Evolutionary conservation across 768 basidiomycete genomes (phyloP).

Genomic region (Pholiota microspora): DNA sequence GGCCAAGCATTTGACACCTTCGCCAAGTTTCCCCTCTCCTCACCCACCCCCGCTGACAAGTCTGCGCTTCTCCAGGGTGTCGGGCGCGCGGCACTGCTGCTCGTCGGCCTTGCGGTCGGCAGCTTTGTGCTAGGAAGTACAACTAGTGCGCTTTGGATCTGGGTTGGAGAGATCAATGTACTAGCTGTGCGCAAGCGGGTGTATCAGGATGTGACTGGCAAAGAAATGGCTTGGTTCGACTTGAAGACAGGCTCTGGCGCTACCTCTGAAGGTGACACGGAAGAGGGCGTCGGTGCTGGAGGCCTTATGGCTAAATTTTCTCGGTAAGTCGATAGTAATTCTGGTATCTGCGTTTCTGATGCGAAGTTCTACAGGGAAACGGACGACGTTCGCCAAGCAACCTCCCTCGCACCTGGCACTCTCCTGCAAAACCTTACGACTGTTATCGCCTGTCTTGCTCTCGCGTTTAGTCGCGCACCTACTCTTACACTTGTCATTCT

Average conservation of each 20-base stretch:
- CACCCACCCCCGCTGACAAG: constrained; percentile 37
- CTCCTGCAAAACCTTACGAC: constrained; percentile 82
- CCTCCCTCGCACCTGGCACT: constrained; percentile 76
- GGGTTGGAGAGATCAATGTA: constrained; percentile 80
- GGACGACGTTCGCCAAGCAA: constrained; percentile 86
- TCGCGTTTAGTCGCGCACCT: constrained; percentile 81
- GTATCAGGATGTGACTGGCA: constrained; percentile 62
- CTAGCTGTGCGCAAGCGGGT: constrained; percentile 64
- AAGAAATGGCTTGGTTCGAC: constrained; percentile 93
- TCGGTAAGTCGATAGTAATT: constrained; percentile 43
- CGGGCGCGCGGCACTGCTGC: constrained; percentile 60
- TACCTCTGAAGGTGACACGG: constrained; percentile 33
- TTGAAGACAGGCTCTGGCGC: constrained; percentile 58
- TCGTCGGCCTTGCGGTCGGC: constrained; percentile 63
- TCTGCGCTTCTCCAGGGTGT: constrained; percentile 53
- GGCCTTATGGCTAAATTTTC: constrained; percentile 94
- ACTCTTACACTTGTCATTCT: constrained; percentile 90
- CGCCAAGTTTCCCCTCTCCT: constrained; percentile 55
- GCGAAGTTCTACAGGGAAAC: constrained; percentile 65
- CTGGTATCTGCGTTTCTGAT: background rate
- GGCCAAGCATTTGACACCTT: constrained; percentile 79
- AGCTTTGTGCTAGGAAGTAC: constrained; percentile 71
- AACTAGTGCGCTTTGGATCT: constrained; percentile 82
- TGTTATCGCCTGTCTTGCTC: constrained; percentile 70
- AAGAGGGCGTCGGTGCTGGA: constrained; percentile 70